Conservation (phyloP, 2,329 filamentous ascomycete genomes). For the Phaeosphaeria sp. region DNA sequence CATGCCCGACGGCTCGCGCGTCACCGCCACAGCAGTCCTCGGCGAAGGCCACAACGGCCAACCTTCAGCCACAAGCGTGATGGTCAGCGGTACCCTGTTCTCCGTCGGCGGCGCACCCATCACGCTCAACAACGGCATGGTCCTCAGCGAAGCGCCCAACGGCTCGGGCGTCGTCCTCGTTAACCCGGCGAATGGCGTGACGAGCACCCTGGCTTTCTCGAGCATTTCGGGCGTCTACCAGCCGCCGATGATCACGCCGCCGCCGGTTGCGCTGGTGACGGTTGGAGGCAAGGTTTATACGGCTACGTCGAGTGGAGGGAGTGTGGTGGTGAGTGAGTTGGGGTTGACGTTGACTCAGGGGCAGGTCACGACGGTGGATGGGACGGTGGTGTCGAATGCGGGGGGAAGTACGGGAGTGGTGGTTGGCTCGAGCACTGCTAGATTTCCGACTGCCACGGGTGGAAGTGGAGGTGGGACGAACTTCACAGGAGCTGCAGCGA, state of each 20-base stretch:
- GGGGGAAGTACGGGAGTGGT: slow-evolving; percentile 17
- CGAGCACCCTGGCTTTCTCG: slow-evolving; percentile 15
- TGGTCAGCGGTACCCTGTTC: slow-evolving; percentile 12
- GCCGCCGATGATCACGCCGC: not conserved
- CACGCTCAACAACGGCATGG: slow-evolving; percentile 18
- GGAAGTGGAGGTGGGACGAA: not conserved
- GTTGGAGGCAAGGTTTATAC: slow-evolving; percentile 18
- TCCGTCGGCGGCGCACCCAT: slow-evolving; percentile 12
- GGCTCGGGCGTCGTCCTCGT: slow-evolving; percentile 16
- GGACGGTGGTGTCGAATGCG: slow-evolving; percentile 19
- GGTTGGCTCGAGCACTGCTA: slow-evolving; percentile 14
- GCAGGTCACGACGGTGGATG: slow-evolving; percentile 12
- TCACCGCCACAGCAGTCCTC: slow-evolving; percentile 18
- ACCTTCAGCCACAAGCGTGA: not conserved
- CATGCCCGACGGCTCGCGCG: slow-evolving; percentile 10
- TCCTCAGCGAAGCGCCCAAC: slow-evolving; percentile 14
- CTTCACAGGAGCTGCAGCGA: not conserved
- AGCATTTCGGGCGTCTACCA: slow-evolving; percentile 3
- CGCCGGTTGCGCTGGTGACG: slow-evolving; percentile 11
- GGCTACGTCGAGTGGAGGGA: slow-evolving; percentile 9
- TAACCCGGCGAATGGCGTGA: slow-evolving; percentile 10
- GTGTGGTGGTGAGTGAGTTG: slow-evolving; percentile 15
- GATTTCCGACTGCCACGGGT: not conserved
- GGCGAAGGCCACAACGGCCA: slow-evolving; percentile 5
- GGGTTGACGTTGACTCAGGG: slow-evolving; percentile 20